Evolutionary conservation across 352 stramenopile genomes (phyloP).

Genomic region (Phytophthora palmivora): DNA sequence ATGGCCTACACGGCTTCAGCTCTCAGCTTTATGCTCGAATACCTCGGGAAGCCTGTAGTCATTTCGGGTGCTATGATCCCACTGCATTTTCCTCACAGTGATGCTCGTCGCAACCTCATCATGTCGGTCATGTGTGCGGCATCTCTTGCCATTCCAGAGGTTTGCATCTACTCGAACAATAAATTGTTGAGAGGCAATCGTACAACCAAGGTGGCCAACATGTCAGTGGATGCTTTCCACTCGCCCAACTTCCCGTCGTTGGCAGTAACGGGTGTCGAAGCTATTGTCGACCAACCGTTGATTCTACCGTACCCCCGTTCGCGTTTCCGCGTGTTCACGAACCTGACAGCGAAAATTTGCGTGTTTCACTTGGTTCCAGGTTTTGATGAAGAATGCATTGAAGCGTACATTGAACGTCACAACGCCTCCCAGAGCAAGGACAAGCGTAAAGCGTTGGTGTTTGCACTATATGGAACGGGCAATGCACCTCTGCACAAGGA

Average conservation of each 20-base stretch:
- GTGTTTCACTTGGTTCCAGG: constrained; percentile 92
- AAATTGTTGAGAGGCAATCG: constrained; percentile 95
- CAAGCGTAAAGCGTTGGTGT: constrained; percentile 79
- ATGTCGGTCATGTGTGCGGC: constrained; percentile 92
- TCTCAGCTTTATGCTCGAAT: constrained; percentile 98
- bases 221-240: constrained; percentile 95
- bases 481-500: constrained; percentile 93
- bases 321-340: constrained; percentile 89
- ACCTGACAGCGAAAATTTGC: constrained; percentile 93
- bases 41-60: constrained; percentile 95
- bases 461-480: constrained; percentile 96
- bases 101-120: constrained; percentile 96
- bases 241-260: constrained; percentile 96
- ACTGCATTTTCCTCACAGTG: constrained; percentile 96
- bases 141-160: constrained; percentile 84
- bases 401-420: constrained; percentile 77
- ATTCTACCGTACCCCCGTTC: constrained; percentile 90
- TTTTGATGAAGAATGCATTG: constrained; percentile 89
- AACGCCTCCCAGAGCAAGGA: constrained; percentile 47
- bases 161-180: constrained; percentile 97
- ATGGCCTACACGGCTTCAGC: constrained; percentile 97
- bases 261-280: constrained; percentile 92
- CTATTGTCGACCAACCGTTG: constrained; percentile 91
- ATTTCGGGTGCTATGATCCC: constrained; percentile 97
- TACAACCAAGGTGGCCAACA: constrained; percentile 96